These are phyloP conservation scores for Auxenochlorella pyrenoidosa DNA, from an alignment of 139 green algal species.

Conservation along the genomic window DNA sequence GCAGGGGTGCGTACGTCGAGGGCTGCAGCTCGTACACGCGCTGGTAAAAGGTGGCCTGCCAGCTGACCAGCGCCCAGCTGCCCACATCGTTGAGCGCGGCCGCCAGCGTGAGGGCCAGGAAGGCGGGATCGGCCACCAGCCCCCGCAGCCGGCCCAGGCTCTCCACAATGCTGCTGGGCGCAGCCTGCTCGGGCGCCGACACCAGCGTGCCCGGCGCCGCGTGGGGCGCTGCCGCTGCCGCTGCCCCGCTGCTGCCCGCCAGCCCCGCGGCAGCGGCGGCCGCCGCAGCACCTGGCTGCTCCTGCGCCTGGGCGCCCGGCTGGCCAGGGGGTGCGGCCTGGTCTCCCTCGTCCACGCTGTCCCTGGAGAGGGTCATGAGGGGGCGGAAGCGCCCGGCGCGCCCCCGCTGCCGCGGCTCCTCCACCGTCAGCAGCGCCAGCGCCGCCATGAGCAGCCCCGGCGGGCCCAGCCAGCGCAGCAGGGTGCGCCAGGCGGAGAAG, in stretches of 20 bases:
- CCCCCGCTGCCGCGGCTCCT: conserved; percentile 58
- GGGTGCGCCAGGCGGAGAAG: conserved; percentile 73
- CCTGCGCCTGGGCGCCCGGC: background rate
- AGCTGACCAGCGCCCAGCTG: conserved; percentile 88
- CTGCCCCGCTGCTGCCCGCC: background rate
- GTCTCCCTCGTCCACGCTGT: conserved; percentile 16
- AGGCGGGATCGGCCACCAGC: conserved; percentile 58
- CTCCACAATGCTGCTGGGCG: background rate
- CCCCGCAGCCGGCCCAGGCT: conserved; percentile 28
- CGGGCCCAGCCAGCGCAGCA: conserved; percentile 72
- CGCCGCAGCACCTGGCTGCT: background rate
- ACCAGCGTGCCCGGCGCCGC: background rate
- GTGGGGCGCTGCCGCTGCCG: background rate
- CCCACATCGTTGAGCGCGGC: conserved; percentile 89
- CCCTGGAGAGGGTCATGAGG: conserved; percentile 26
- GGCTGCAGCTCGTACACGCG: conserved; percentile 76
- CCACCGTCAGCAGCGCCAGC: conserved; percentile 67
- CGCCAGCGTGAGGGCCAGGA: conserved; percentile 78
- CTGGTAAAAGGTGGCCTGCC: conserved; percentile 93
- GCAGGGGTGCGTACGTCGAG: conserved; percentile 81
- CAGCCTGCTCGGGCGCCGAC: background rate
- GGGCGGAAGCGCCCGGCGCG: conserved; percentile 31
- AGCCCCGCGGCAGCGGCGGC: background rate
- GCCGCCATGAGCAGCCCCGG: conserved; percentile 71
- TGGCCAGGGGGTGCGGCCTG: too few species aligned